A percentile compares a stretch with the other conserved stretches of the same genome.
These are phyloP conservation scores for Hortaea sp. DNA, from an alignment of 2,329 filamentous ascomycete species.

Conservation along the genomic window DNA sequence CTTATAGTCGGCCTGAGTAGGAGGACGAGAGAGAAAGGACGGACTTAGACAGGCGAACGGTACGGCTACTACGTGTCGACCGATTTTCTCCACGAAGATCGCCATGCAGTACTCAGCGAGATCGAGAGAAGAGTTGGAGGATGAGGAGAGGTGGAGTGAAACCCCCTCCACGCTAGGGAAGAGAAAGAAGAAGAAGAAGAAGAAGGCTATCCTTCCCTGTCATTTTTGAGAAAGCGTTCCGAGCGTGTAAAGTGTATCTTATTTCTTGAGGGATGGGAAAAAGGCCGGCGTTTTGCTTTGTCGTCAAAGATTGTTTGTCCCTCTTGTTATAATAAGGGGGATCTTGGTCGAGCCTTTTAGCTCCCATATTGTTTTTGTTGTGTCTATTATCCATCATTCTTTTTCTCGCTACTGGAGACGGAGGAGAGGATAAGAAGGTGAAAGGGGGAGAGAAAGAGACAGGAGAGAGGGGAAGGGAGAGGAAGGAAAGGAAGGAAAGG, in stretches of 20 bases:
- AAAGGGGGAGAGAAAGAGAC: no score
- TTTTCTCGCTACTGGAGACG: no score
- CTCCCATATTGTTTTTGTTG: no score
- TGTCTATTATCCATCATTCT: no score
- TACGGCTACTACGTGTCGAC: not conserved
- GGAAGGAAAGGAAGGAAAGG: no score
- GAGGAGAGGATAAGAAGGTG: no score
- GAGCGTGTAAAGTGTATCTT: not conserved
- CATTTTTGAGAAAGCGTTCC: conserved; percentile 1
- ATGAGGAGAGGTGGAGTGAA: not conserved
- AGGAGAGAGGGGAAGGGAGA: no score
- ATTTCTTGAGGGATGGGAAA: not conserved
- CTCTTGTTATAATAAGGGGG: no score
- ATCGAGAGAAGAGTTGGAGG: not conserved
- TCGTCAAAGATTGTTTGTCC: no score
- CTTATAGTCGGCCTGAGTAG: conserved; percentile 3
- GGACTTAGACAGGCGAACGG: no score
- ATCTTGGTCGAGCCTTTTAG: no score
- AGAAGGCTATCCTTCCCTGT: not conserved
- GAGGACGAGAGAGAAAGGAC: not conserved
- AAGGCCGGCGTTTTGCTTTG: no score
- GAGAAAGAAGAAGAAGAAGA: not conserved
- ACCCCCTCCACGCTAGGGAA: not conserved
- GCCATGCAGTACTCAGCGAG: not conserved
- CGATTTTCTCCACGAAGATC: not conserved